Conservation (phyloP, 345 rosid genomes). For the Syzygium aqueum region DNA sequence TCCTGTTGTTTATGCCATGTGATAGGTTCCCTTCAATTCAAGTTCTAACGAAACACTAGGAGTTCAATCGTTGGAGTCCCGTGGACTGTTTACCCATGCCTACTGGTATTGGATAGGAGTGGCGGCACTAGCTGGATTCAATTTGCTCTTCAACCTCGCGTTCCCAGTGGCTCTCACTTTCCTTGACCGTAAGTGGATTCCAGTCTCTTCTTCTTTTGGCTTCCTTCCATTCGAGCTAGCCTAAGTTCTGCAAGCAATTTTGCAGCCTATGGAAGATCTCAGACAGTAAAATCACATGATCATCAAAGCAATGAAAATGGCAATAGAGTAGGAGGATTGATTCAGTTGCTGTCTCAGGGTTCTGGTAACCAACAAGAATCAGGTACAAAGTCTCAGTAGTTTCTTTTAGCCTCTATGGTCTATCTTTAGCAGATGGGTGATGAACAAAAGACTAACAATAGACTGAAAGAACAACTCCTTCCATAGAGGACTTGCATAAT, state of each 20-base stretch:
- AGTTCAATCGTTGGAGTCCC: constrained; percentile 25
- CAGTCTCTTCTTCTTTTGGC: background rate
- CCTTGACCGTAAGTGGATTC: constrained; percentile 24
- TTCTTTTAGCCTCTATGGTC: background rate
- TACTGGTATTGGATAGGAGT: constrained; percentile 51
- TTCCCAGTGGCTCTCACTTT: constrained; percentile 24
- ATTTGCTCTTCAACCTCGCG: constrained; percentile 25
- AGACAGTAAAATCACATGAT: constrained; percentile 34
- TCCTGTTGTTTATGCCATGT: background rate
- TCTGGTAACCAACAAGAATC: constrained; percentile 5
- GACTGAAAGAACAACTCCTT: background rate
- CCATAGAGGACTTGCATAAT: background rate
- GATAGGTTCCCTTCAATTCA: background rate
- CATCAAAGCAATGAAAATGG: constrained; percentile 10
- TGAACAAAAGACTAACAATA: background rate
- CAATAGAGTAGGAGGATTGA: constrained; percentile 11
- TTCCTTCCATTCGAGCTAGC: background rate
- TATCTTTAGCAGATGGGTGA: background rate
- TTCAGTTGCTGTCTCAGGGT: constrained; percentile 11
- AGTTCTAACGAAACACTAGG: constrained; percentile 24
- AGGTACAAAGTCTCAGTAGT: constrained; percentile 1
- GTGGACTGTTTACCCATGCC: constrained; percentile 23
- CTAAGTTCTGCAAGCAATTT: background rate
- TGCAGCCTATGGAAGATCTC: constrained; percentile 52
- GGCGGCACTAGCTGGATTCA: constrained; percentile 23